These are phyloP conservation scores for Eucalyptus cloeziana DNA, from an alignment of 345 rosid genomes.

Conservation along the genomic window DNA sequence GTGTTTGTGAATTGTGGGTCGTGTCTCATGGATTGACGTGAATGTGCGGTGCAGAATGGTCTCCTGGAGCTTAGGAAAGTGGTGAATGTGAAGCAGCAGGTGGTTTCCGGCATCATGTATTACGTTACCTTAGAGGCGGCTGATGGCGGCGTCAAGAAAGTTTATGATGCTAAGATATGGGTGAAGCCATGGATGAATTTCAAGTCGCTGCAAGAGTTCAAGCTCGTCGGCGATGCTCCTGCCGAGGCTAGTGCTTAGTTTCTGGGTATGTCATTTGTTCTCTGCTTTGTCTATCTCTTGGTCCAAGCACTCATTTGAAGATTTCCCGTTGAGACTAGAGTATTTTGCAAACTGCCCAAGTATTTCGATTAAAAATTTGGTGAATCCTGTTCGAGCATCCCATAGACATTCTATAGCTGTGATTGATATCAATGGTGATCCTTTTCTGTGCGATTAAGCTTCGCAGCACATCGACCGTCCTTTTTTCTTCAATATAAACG, in stretches of 20 bases:
- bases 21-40: neutral
- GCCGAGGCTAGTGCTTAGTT: neutral
- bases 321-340: neutral
- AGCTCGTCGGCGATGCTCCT: constrained; percentile 34
- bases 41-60: constrained; percentile 35
- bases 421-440: neutral
- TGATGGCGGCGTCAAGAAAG: constrained; percentile 74
- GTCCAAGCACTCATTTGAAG: neutral
- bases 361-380: neutral
- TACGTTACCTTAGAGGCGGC: constrained; percentile 63
- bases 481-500: neutral
- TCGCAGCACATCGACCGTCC: neutral
- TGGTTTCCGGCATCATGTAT: constrained; percentile 68
- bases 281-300: neutral
- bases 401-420: neutral
- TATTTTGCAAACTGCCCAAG: neutral
- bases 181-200: constrained; percentile 86
- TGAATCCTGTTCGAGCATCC: neutral
- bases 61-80: constrained; percentile 67
- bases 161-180: constrained; percentile 83
- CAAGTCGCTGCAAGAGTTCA: constrained; percentile 80
- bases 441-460: neutral
- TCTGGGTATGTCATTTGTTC: neutral
- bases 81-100: constrained; percentile 77
- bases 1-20: neutral